Base-by-base conservation (phyloP, 1,284 basidiomycete species). In the Thelephora terrestris region DNA sequence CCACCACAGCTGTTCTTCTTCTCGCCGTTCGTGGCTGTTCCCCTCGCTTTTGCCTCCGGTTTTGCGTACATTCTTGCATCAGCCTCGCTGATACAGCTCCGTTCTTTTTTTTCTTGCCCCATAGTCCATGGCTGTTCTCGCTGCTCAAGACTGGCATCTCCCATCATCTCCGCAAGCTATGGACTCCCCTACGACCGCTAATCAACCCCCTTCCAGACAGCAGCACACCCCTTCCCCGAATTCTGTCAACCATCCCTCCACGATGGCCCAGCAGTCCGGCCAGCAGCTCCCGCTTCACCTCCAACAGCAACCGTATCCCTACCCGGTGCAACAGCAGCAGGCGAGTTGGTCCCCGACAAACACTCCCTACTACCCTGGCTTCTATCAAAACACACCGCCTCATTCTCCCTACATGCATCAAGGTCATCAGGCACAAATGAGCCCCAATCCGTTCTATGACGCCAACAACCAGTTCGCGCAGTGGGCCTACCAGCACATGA, bases 401-500 rank as follows among this genome's bases (percentile, higher is more conserved):
- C 77, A 75, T 58, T 78, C 74, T 53, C 71, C 67, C 44, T 73
- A 68, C 59, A 58, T 69, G 16, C 71, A 71, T 45, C 64, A 68
- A 21, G 68, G 66, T 14, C 75, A 76, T 57, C 68, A 70, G 49
- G 57, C 64, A 32, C 73, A 70, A 59, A 64, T 73, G 58, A 71
- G 71, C 39, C 64, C 64, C 18, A 59, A 67, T 47, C 72, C 71
- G 14, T 85, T 78, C 62, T 85, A 81, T 58, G 84, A 87, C 64
- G 83, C 79, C 45, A 86, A 85, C 58, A 81, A 80, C 24, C 84
- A 87, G 62, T 74, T 87, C 53, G 79, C 83, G 6, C 83, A 85
- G 63, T 89, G 85, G 86, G 82, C 85, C 29, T 89, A 89, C 68
- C 85, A 88, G 64, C 85, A 87, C 57, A 87, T 88, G 85, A 79